phyloP scores from a whole-genome alignment of 1,139 yeast species.

The Kodamaea derodonti region DNA sequence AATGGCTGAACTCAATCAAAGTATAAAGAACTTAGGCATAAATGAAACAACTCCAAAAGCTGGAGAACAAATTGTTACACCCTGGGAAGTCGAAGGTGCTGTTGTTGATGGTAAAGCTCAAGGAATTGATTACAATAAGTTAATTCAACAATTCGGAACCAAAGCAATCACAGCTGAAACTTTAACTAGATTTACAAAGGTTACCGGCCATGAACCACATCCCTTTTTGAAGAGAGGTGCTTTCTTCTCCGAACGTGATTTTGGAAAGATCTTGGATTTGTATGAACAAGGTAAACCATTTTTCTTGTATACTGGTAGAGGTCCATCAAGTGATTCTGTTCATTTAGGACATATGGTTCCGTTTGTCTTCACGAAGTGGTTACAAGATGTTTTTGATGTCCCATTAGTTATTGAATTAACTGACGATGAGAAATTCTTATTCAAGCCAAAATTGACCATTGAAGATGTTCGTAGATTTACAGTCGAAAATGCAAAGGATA shows the following conservation, averaged over 20 bases:
- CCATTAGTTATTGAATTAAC: constrained; percentile 96
- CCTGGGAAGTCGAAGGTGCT: constrained; percentile 94
- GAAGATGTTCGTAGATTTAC: constrained; percentile 84
- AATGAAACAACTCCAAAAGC: constrained; percentile 8
- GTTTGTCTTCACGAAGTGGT: constrained; percentile 93
- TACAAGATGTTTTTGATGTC: constrained; percentile 95
- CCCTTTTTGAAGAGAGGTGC: constrained; percentile 87
- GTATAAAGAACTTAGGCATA: constrained; percentile 22
- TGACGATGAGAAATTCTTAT: constrained; percentile 95
- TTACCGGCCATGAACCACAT: constrained; percentile 94
- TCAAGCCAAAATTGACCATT: constrained; percentile 84
- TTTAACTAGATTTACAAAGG: constrained; percentile 65
- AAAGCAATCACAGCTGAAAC: constrained; percentile 66
- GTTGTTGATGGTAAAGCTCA: constrained; percentile 89
- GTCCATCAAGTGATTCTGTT: constrained; percentile 93
- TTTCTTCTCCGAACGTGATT: constrained; percentile 91
- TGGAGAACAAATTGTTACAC: constrained; percentile 77
- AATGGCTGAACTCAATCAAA: constrained; percentile 13
- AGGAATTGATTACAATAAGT: constrained; percentile 86
- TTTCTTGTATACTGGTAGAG: constrained; percentile 96
- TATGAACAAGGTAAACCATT: constrained; percentile 95
- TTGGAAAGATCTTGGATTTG: constrained; percentile 71
- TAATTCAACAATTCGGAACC: constrained; percentile 87
- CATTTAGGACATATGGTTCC: constrained; percentile 98
- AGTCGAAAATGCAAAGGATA: constrained; percentile 82